Conservation (phyloP, 192 early-diverging fungal species). For the Helicostylum pulchrum region DNA sequence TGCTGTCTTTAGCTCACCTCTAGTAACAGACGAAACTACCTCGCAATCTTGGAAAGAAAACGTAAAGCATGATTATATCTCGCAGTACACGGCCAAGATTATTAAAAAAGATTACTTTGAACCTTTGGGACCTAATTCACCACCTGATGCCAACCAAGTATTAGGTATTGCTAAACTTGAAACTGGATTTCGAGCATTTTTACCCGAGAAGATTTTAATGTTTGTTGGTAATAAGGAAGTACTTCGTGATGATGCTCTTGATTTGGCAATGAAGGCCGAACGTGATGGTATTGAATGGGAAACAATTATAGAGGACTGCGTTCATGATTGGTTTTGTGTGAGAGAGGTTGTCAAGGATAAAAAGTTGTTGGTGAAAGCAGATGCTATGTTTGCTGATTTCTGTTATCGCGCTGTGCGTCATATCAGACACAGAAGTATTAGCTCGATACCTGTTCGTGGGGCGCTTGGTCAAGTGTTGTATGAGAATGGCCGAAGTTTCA, state of each 20-base stretch:
- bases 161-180: slow-evolving; percentile 29
- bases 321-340: slow-evolving; percentile 40
- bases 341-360: slow-evolving; percentile 35
- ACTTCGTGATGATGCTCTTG: slow-evolving; percentile 30
- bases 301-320: slow-evolving; percentile 30
- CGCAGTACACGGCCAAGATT: slow-evolving; percentile 36
- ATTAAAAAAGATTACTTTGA: slow-evolving; percentile 36
- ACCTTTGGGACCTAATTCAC: background rate
- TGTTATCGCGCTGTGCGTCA: slow-evolving; percentile 23
- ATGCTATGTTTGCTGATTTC: slow-evolving; percentile 27
- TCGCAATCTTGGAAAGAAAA: slow-evolving; percentile 35
- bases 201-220: slow-evolving; percentile 24
- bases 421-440: background rate
- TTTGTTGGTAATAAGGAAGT: slow-evolving; percentile 35
- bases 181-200: slow-evolving; percentile 29
- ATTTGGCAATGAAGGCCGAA: slow-evolving; percentile 27
- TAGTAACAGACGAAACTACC: slow-evolving; percentile 34
- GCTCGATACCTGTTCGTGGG: background rate
- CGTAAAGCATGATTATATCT: slow-evolving; percentile 32
- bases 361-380: slow-evolving; percentile 20
- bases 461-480: background rate
- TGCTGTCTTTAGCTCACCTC: slow-evolving; percentile 32
- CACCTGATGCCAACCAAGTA: slow-evolving; percentile 8
- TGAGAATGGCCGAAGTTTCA: background rate
- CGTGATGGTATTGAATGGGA: slow-evolving; percentile 31